Evolutionary conservation across 2,329 filamentous ascomycete genomes (phyloP), one percentile per base, ranked within the genome.

Genomic region (Cytospora leucostoma): DNA sequence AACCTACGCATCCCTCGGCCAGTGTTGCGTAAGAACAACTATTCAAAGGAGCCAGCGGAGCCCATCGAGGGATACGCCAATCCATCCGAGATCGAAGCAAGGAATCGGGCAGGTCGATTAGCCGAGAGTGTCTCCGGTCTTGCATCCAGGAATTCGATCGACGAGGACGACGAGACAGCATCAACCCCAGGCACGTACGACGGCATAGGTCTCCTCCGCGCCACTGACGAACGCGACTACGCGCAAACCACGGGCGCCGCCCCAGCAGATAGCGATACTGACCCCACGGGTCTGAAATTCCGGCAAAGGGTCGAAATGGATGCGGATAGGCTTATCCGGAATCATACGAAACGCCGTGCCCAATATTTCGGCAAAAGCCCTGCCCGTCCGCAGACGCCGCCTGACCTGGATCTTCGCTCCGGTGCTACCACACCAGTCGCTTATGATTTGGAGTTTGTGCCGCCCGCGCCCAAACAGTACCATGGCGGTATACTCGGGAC

Each of bases 401-500:
- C 58, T 19, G 52, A 58, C n/a, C 15, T 21, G 32, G 44, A 37
- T 19, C 19, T 53, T 3, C 65, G 65, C 21, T 73, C 74, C 4
- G 73, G 74, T 17, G 64, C 70, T 13, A 67, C 67, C 6, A 75
- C 74, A 0, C 74, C 74, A 83, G 56, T 91, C 77, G 54, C 87
- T 83, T 53, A 87, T 70, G 66, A 92, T 78, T 50, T 84, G 71
- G 74, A 83, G 35, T 91, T 91, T 70, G 84, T 91, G 19, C 64
- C 64, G 13, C 86, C 88, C 52, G 80, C 82, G 50, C 90, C 90
- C 5, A 76, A 80, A 27, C 84, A 88, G 66, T 93, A 91, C 72
- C 85, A 88, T 56, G 88, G 88, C 35, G 90, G 92, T 35, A 85
- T 94, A 54, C 78, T 96, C 1, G 87, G 88, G 2, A 88, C 87